Evolutionary conservation across 495 filamentous ascomycete species (phyloP).

Genomic region (Pyronema domesticum): DNA sequence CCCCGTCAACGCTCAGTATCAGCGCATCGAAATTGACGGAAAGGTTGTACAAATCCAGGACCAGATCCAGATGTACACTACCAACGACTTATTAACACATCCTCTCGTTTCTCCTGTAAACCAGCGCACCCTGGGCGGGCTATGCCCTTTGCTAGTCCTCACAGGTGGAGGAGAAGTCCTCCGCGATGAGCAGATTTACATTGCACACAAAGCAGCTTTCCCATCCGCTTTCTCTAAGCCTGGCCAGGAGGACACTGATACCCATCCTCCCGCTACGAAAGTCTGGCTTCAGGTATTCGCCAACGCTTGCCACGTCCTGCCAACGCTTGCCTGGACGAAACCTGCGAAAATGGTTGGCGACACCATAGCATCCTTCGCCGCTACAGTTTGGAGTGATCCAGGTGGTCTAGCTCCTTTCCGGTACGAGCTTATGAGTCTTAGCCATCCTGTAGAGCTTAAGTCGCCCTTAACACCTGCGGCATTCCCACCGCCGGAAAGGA

Average conservation of each 20-base stretch:
- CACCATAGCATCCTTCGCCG: conserved; percentile 81
- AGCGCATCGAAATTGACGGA: conserved; percentile 49
- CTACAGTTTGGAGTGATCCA: conserved; percentile 44
- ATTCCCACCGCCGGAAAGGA: conserved; percentile 36
- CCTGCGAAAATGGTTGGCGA: conserved; percentile 92
- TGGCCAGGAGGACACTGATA: background rate
- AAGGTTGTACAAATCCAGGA: conserved; percentile 57
- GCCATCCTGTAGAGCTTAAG: no score
- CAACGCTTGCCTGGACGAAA: conserved; percentile 77
- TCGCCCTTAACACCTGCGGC: background rate
- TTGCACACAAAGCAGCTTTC: conserved; percentile 78
- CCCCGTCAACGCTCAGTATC: conserved; percentile 1
- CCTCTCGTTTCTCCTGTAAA: conserved; percentile 77
- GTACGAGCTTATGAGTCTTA: background rate
- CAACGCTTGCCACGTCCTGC: conserved; percentile 77
- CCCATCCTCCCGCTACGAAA: conserved; percentile 47
- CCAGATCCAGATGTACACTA: conserved; percentile 88
- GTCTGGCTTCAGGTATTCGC: conserved; percentile 97
- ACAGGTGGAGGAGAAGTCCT: conserved; percentile 77
- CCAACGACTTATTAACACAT: conserved; percentile 70
- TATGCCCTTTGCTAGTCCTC: conserved; percentile 72
- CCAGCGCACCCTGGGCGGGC: conserved; percentile 69
- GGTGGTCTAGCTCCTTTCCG: background rate
- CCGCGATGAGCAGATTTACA: conserved; percentile 82
- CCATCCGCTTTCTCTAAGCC: background rate